Conservation (phyloP, 1,139 yeast species). For the Wickerhamomyces sp. region DNA sequence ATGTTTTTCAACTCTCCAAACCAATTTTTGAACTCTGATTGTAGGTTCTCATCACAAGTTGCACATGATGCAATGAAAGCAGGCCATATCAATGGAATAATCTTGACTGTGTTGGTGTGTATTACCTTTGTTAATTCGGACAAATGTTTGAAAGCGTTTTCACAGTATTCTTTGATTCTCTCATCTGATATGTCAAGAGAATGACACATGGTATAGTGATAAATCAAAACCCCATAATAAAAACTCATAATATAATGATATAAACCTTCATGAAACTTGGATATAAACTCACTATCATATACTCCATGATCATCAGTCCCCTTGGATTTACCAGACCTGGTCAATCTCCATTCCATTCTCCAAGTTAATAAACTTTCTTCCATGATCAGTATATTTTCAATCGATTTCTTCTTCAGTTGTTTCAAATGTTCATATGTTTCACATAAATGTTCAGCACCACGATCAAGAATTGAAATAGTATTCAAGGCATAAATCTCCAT, state of each 20-base stretch:
- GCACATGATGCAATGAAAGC: constrained; percentile 74
- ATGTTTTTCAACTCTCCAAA: constrained; percentile 63
- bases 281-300: not conserved
- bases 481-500: not conserved
- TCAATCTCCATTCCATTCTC: constrained; percentile 1
- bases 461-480: not conserved
- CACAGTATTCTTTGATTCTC: constrained; percentile 50
- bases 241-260: constrained; percentile 67
- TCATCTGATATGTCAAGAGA: constrained; percentile 9
- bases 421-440: not conserved
- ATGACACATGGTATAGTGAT: constrained; percentile 35
- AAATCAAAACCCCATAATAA: constrained; percentile 57
- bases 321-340: not conserved
- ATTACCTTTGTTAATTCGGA: constrained; percentile 30
- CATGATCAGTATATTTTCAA: not conserved
- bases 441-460: not conserved
- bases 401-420: not conserved
- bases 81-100: constrained; percentile 68
- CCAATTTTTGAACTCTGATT: constrained; percentile 61
- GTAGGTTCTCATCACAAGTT: constrained; percentile 39
- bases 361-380: not conserved
- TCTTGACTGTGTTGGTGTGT: constrained; percentile 42
- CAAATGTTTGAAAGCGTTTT: constrained; percentile 44
- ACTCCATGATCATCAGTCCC: not conserved
- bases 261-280: constrained; percentile 42